phyloP scores from a whole-genome alignment of 169 alveolate genomes.

The Cryptosporidium canis region DNA sequence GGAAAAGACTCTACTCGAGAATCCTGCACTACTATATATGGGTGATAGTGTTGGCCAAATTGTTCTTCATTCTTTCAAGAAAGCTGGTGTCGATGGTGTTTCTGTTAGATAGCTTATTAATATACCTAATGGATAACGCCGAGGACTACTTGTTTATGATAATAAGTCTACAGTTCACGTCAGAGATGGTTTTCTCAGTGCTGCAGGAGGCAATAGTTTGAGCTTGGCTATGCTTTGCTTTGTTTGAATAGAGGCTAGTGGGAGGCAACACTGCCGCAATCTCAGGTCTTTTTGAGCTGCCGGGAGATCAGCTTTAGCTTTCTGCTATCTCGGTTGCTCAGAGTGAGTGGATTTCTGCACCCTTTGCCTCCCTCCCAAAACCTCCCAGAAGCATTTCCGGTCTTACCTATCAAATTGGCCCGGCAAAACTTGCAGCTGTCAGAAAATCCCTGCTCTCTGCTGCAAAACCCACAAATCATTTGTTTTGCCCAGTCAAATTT shows the following conservation, averaged over 20 bases:
- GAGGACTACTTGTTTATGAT: constrained; percentile 48
- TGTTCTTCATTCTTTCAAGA: constrained; percentile 1
- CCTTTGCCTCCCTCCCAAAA: constrained; percentile 83
- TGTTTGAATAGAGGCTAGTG: neutral
- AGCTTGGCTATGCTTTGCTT: neutral
- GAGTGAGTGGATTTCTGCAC: constrained; percentile 79
- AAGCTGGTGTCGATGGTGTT: neutral
- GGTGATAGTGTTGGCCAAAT: constrained; percentile 5
- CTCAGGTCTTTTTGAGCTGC: constrained; percentile 57
- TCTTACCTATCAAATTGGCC: constrained; percentile 75
- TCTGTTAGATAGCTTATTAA: neutral
- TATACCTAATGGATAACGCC: constrained; percentile 2
- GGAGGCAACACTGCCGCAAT: neutral
- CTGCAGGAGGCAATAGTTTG: neutral
- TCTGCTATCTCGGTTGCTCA: constrained; percentile 80
- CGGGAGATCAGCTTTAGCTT: constrained; percentile 76
- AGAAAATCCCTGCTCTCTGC: constrained; percentile 82
- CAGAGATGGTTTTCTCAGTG: neutral
- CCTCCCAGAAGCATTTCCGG: constrained; percentile 73
- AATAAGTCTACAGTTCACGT: constrained; percentile 35
- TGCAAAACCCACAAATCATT: constrained; percentile 88
- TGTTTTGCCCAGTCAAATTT: constrained; percentile 84
- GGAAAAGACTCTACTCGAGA: neutral
- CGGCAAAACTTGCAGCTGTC: constrained; percentile 73
- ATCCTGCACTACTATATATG: constrained; percentile 22